These are phyloP conservation scores for Tolypocladium pustulatum DNA, from an alignment of 2,329 filamentous ascomycete species.

Conservation along the genomic window DNA sequence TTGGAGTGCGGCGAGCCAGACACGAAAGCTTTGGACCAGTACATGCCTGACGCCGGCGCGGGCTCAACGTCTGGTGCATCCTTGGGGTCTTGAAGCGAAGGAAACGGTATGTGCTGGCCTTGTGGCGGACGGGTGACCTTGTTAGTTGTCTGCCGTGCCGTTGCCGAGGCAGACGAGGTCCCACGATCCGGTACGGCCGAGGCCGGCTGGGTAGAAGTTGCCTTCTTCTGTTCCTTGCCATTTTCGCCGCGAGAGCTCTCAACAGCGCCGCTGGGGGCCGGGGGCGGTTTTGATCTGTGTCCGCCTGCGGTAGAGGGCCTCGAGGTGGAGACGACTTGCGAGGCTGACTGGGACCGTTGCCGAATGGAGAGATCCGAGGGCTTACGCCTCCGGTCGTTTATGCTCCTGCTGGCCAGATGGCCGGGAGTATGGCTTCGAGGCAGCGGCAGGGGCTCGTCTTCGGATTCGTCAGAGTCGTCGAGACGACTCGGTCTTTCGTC, in stretches of 20 bases:
- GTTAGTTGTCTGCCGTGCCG: slow-evolving; percentile 6
- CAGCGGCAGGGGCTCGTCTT: slow-evolving; percentile 26
- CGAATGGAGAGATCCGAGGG: slow-evolving; percentile 42
- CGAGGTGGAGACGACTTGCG: slow-evolving; percentile 20
- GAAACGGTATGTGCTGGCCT: slow-evolving; percentile 38
- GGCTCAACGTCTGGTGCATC: slow-evolving; percentile 49
- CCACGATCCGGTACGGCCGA: slow-evolving; percentile 34
- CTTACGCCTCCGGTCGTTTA: slow-evolving; percentile 35
- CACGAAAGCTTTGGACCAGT: slow-evolving; percentile 57
- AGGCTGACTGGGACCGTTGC: slow-evolving; percentile 42
- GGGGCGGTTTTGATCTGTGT: slow-evolving; percentile 10
- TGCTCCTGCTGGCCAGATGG: slow-evolving; percentile 48
- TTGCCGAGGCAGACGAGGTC: slow-evolving; percentile 4
- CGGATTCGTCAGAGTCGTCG: slow-evolving; percentile 24
- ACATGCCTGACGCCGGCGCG: slow-evolving; percentile 61
- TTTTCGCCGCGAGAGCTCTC: slow-evolving; percentile 13
- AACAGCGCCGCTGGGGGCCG: slow-evolving; percentile 11
- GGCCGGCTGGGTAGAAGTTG: slow-evolving; percentile 39
- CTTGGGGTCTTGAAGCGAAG: slow-evolving; percentile 44
- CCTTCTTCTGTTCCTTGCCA: slow-evolving; percentile 22
- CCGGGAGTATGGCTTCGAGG: slow-evolving; percentile 52
- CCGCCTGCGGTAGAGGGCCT: slow-evolving; percentile 10
- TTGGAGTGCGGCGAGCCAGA: slow-evolving; percentile 51
- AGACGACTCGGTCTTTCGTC: background rate
- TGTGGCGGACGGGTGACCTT: slow-evolving; percentile 17